phyloP scores from a whole-genome alignment of 2,329 filamentous ascomycete species.

The Alternaria sp. region DNA sequence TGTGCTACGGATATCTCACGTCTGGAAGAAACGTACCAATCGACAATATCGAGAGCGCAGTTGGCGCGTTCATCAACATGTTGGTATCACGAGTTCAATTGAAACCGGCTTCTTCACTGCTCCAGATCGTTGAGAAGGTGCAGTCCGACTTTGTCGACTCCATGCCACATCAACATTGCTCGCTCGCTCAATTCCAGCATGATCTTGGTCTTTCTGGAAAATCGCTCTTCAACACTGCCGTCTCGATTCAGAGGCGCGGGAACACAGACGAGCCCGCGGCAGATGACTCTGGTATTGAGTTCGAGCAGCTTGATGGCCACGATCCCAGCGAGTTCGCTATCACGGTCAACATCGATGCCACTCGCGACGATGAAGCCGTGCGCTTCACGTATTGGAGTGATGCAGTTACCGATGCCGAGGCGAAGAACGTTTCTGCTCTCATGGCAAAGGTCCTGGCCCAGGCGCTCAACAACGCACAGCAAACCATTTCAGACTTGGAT shows the following conservation, averaged over 20 bases:
- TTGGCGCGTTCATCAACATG: conserved; percentile 57
- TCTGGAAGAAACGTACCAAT: conserved; percentile 54
- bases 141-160: conserved; percentile 42
- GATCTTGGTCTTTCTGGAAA: conserved; percentile 45
- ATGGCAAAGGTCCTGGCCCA: conserved; percentile 37
- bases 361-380: conserved; percentile 37
- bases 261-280: conserved; percentile 7
- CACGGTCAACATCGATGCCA: conserved; percentile 43
- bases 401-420: conserved; percentile 35
- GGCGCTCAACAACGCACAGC: conserved; percentile 27
- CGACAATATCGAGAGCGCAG: conserved; percentile 53
- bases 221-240: conserved; percentile 57
- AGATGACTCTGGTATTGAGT: conserved; percentile 25
- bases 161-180: conserved; percentile 43
- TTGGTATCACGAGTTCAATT: conserved; percentile 35
- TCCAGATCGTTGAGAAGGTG: conserved; percentile 34
- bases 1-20: conserved; percentile 48
- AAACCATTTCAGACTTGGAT: conserved; percentile 37
- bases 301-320: conserved; percentile 37
- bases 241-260: conserved; percentile 45
- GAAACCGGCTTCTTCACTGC: conserved; percentile 18
- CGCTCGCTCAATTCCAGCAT: conserved; percentile 56
- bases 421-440: conserved; percentile 32
- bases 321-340: conserved; percentile 45
- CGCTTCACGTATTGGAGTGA: conserved; percentile 44